Base-by-base conservation (phyloP, 805 yeast species). In the Phaffomyces opuntiae region DNA sequence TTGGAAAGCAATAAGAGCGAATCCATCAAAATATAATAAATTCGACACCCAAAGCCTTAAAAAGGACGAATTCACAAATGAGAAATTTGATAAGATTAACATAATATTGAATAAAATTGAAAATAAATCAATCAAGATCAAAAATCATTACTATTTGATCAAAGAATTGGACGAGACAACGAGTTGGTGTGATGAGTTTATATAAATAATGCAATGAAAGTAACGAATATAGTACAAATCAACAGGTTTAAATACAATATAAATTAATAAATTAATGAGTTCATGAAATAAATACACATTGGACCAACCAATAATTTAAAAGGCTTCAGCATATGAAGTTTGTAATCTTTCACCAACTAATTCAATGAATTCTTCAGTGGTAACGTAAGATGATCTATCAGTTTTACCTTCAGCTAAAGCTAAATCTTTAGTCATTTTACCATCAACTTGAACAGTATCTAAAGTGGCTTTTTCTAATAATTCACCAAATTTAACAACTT, bases 361-460 rank as follows among this genome's bases (percentile, higher is more conserved):
- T 52, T 81, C 86, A 56, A 90, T 80, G 67, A 88, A 90, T 67
- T 88, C 96, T 64, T 85, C 93, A 44, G 97, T 91, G 43, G 95
- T 83, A 36, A 89, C 97, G 56, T 87, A 90, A 34, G 83, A 61
- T 17, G 80, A 69, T 66, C 96, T 82, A 56, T 81, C 85, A 45
- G 95, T 86, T 70, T 81, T 84, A 50, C 96, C 96, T 56, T 80
- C 76, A 43, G 95, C 87, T 53, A 90, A 75, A 11, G 97, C 96
- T 64, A 91, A 77, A 68, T 91, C 98, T 73, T 91, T 91, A 60
- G 98, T 91, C 97, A 91, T 91, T 61, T 83, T 82, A 46, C 85
- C 85, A 62, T 87, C 96, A 32, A 72, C 68, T 50, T 77, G 79
- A 34, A 91, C 98, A 27, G 96, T 86, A 55, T 87, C 93, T 50